phyloP scores from a whole-genome alignment of 805 yeast genomes.

The Metschnikowia hibisci region DNA sequence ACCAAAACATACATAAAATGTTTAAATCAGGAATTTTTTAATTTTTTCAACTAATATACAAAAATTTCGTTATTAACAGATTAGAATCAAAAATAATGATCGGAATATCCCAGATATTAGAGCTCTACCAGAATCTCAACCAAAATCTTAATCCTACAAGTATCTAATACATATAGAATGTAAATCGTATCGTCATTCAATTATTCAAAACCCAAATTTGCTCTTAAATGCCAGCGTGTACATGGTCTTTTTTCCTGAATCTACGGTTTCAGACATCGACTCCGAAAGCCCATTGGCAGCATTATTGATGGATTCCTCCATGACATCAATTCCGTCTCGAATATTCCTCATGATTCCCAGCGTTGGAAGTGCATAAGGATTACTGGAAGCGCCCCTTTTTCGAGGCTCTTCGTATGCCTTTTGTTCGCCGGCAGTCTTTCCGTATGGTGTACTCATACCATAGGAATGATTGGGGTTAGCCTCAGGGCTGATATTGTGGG shows the following conservation, averaged over 20 bases:
- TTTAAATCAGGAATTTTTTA: no score
- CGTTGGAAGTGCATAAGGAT: constrained; percentile 38
- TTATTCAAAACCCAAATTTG: constrained; percentile 47
- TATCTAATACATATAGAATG: no score
- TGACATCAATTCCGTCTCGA: constrained; percentile 48
- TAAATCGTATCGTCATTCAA: neutral
- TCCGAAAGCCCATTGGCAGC: constrained; percentile 55
- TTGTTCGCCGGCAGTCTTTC: constrained; percentile 1
- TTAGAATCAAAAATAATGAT: no score
- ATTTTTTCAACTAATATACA: no score
- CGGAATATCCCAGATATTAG: no score
- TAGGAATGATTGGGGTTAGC: constrained; percentile 36
- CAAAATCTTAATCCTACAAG: no score
- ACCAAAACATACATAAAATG: no score
- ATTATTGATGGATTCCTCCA: constrained; percentile 54
- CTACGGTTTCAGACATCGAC: constrained; percentile 48
- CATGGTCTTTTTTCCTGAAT: constrained; percentile 46
- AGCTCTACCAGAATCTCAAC: no score
- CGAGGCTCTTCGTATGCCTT: constrained; percentile 47
- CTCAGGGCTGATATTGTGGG: constrained; percentile 42
- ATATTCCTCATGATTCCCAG: constrained; percentile 41
- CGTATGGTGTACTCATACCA: constrained; percentile 21
- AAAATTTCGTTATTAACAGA: no score
- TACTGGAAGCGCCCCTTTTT: constrained; percentile 24
- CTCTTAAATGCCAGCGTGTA: constrained; percentile 50